phyloP scores from a whole-genome alignment of 805 yeast genomes.

The Nakazawaea wickerhamii region DNA sequence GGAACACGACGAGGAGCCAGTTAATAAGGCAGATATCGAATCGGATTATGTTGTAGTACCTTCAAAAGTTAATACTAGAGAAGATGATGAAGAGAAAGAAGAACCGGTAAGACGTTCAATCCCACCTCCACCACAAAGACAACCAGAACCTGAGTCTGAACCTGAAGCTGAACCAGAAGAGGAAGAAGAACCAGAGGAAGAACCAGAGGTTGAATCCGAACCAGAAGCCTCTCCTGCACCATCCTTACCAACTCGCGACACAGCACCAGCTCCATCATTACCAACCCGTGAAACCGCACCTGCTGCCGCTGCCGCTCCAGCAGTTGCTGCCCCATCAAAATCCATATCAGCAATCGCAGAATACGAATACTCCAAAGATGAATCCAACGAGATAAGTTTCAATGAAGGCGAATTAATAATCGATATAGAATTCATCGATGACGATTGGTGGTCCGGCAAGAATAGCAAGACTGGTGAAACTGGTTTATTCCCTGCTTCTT shows the following conservation, averaged over 20 bases:
- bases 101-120: constrained; percentile 16
- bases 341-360: constrained; percentile 66
- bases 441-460: constrained; percentile 60
- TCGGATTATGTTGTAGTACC: constrained; percentile 8
- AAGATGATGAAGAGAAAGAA: constrained; percentile 27
- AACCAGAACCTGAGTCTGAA: constrained; percentile 6
- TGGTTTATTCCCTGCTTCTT: constrained; percentile 55
- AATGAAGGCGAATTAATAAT: constrained; percentile 60
- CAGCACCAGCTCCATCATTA: constrained; percentile 19
- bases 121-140: constrained; percentile 8
- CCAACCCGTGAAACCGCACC: constrained; percentile 19
- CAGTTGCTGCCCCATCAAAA: too few species aligned
- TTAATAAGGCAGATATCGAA: constrained; percentile 16
- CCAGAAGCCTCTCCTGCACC: constrained; percentile 23
- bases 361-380: constrained; percentile 73
- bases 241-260: constrained; percentile 21
- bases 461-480: constrained; percentile 34
- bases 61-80: constrained; percentile 17
- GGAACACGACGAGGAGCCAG: constrained; percentile 26
- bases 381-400: constrained; percentile 68
- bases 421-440: constrained; percentile 66
- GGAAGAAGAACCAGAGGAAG: constrained; percentile 18
- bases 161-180: constrained; percentile 19
- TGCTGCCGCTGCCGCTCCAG: constrained; percentile 11
- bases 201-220: constrained; percentile 22